Base-by-base conservation (phyloP, 768 basidiomycete species). In the Pulveroboletus ravenelii region DNA sequence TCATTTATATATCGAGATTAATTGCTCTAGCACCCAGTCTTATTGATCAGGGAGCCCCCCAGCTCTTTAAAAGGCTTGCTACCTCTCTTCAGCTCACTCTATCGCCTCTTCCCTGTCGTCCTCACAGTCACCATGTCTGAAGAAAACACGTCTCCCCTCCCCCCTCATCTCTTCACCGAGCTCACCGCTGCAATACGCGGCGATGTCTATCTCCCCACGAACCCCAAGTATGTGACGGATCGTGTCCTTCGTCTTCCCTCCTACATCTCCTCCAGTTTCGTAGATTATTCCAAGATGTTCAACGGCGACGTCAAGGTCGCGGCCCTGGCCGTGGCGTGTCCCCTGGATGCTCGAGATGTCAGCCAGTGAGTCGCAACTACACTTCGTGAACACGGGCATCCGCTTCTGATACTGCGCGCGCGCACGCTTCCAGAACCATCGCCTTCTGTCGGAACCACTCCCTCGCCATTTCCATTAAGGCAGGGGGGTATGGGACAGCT, bases 401-500 rank as follows among this genome's bases (percentile, higher is more conserved):
- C 27, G 34, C 47, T 39, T 56, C 55, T 50, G 32, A 56, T 40
- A 23, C 40, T 40, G 10, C 30, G 25, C 6, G 8, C 27, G 25
- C 6, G 9, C 12, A 36, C 31, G 25, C 30, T 50, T 51, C 48
- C 5, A 91, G 89, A 59, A 74, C 81, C 49, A 67, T 95, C 50
- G 57, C 77, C 12, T 93, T 94, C 67, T 93, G 91, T 62, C 69
- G 64, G n/a, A 79, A 81, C 47, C 76, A 92, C 61, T 69, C 70
- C 0, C 71, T 94, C 3, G 82, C 85, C 10, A 79, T 87, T 6
- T 92, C 89, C 9, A 78, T 93, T 59, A 93, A 91, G 64, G 87
- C 89, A 1, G 93, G 93, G 23, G 93, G 93, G 0, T 93, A 88
- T 62, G 93, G 92, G 6, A 93, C 89, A 1, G 89, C 85, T 10